These are phyloP conservation scores for Cladorrhinum sp. DNA, from an alignment of 2,329 filamentous ascomycete genomes.

Conservation along the genomic window DNA sequence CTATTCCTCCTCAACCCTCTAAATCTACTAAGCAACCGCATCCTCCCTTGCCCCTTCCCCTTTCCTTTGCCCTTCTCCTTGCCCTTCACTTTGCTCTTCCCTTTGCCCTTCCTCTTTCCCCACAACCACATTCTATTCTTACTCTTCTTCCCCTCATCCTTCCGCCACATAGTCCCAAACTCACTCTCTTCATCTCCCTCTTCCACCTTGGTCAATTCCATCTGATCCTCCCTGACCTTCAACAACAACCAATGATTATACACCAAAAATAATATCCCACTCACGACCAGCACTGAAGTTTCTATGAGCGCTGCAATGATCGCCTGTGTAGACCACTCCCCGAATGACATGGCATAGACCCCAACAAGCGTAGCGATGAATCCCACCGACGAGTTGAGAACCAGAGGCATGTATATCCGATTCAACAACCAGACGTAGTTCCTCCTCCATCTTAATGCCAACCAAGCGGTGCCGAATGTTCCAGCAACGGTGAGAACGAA, in stretches of 20 bases:
- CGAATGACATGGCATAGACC: slow-evolving; percentile 47
- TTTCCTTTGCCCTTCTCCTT: slow-evolving; percentile 14
- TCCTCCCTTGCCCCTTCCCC: slow-evolving; percentile 6
- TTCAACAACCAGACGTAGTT: slow-evolving; percentile 57
- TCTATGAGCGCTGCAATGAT: slow-evolving; percentile 40
- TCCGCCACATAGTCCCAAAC: neutral
- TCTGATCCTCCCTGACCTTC: slow-evolving; percentile 32
- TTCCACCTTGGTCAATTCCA: slow-evolving; percentile 12
- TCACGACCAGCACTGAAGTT: slow-evolving; percentile 29
- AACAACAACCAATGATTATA: slow-evolving; percentile 33
- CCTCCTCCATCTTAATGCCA: slow-evolving; percentile 43
- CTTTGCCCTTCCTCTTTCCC: slow-evolving; percentile 2
- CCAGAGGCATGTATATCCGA: slow-evolving; percentile 45
- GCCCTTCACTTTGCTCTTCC: neutral
- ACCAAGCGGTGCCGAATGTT: slow-evolving; percentile 38
- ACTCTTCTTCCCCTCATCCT: slow-evolving; percentile 27
- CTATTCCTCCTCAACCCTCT: slow-evolving; percentile 14
- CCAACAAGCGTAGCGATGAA: slow-evolving; percentile 48
- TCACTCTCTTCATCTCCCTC: slow-evolving; percentile 10
- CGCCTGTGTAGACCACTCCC: slow-evolving; percentile 44
- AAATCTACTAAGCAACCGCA: slow-evolving; percentile 4
- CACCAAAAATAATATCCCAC: slow-evolving; percentile 30
- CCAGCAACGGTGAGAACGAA: slow-evolving; percentile 43
- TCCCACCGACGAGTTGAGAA: slow-evolving; percentile 48
- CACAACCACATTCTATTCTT: slow-evolving; percentile 25